Evolutionary conservation across 768 basidiomycete genomes (phyloP), one percentile per base, ranked within the genome.

Genomic region (Collybiopsis confluens): DNA sequence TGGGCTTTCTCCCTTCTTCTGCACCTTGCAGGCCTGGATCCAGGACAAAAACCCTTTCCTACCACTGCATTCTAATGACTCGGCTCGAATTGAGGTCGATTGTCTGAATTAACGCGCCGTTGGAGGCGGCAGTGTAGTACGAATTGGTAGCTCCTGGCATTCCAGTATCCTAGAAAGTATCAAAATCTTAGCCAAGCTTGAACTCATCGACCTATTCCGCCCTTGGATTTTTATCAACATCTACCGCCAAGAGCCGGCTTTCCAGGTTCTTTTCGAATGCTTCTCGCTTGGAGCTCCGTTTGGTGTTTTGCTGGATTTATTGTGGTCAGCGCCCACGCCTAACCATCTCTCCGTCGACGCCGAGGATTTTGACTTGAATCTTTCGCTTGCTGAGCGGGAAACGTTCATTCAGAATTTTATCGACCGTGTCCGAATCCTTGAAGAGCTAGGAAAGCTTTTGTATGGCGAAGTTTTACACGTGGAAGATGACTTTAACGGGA

Each of bases 401-500:
- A 50, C 45, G 42, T 69, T 67, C 45, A 66, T 74, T 37, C 54
- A 45, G 35, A 67, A 58, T 52, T 73, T 76, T 44, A 70, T 74
- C 36, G 62, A 71, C 33, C 60, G 70, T 23, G 64, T 73, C 2
- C 65, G 69, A 45, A 41, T 66, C 13, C 55, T 74, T 15, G 70
- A 74, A 54, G 43, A 64, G 20, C 70, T 73, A 48, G 64, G 67
- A 7, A 54, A 57, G 30, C 40, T 74, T 4, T 59, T 66, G 2
- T 74, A 66, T 55, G 73, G 73, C 49, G 74, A 76, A 58, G 72
- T 73, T n/a, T 37, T 76, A 47, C 63, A 67, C 49, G 58, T 64
- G 35, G 69, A 72, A 26, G 73, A 73, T 57, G 65, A 74, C 35
- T 64, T 69, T 18, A 61, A 61, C 45, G 67, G 64, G 3, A 62